Evolutionary conservation across 192 early-diverging fungal genomes (phyloP).

Genomic region (Podila clonocystis): DNA sequence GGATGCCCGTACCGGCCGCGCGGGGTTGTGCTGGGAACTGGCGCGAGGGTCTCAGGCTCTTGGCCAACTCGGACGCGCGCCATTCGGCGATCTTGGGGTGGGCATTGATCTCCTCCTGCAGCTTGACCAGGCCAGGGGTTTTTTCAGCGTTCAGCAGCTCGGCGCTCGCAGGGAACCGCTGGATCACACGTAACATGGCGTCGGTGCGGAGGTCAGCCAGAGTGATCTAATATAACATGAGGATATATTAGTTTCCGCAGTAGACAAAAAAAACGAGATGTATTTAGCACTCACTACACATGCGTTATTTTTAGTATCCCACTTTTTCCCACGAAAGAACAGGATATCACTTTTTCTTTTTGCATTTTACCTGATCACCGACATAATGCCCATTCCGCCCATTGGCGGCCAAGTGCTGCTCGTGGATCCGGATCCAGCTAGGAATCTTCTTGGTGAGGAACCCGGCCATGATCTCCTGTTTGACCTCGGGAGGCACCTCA

Average conservation of each 20-base stretch:
- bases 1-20: background rate
- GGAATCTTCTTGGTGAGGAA: slow-evolving; percentile 16
- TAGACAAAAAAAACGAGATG: background rate
- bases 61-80: slow-evolving; percentile 21
- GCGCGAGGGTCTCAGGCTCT: slow-evolving; percentile 15
- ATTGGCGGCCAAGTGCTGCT: slow-evolving; percentile 34
- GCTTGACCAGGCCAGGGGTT: slow-evolving; percentile 23
- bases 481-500: slow-evolving; percentile 10
- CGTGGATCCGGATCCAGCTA: slow-evolving; percentile 35
- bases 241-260: no score
- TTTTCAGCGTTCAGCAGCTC: slow-evolving; percentile 11
- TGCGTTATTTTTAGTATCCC: background rate
- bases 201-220: slow-evolving; percentile 33
- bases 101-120: slow-evolving; percentile 7
- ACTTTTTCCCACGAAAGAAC: background rate
- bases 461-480: slow-evolving; percentile 1
- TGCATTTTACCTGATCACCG: slow-evolving; percentile 24
- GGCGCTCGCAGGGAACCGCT: slow-evolving; percentile 1
- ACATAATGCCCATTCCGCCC: slow-evolving; percentile 39
- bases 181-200: slow-evolving; percentile 9
- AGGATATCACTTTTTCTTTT: background rate
- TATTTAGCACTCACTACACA: background rate
- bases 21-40: slow-evolving; percentile 3
- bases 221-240: slow-evolving; percentile 17
- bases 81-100: slow-evolving; percentile 34